Conservation (phyloP, 108 stramenopile genomes). For the Aurantiochytrium sp. region DNA sequence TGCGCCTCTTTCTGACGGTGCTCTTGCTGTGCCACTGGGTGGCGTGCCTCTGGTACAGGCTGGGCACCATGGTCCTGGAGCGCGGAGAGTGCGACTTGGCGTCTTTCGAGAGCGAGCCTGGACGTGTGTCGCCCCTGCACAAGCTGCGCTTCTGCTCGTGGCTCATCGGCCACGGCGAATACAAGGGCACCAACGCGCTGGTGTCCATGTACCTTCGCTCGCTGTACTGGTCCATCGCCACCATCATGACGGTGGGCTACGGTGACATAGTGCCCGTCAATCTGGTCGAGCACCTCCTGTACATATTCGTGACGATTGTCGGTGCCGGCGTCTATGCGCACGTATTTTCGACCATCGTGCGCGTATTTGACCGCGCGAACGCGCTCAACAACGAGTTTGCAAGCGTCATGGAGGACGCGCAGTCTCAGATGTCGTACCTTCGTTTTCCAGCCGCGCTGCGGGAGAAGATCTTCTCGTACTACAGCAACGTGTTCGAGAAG, state of each 20-base stretch:
- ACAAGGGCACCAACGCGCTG: not conserved
- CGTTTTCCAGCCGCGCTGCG: not conserved
- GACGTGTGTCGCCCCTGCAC: not conserved
- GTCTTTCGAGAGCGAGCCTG: not conserved
- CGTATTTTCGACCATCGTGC: not conserved
- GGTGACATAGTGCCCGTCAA: not conserved
- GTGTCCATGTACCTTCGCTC: not conserved
- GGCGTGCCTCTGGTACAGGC: not conserved
- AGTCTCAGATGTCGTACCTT: not conserved
- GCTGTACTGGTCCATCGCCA: slow-evolving; percentile 18
- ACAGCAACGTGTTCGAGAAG: not conserved
- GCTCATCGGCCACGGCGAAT: not conserved
- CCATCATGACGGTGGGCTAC: slow-evolving; percentile 25
- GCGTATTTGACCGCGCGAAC: not conserved
- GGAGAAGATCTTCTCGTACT: not conserved
- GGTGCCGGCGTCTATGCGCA: not conserved
- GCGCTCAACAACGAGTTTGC: not conserved
- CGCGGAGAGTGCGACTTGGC: not conserved
- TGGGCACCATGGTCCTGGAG: not conserved
- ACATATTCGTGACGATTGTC: not conserved
- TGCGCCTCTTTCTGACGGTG: not conserved
- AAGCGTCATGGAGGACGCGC: not conserved
- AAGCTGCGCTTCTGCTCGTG: not conserved
- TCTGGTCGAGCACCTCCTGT: not conserved
- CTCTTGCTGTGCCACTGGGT: not conserved